A percentile compares a stretch with the other conserved stretches of the same genome.
phyloP scores from a whole-genome alignment of 495 filamentous ascomycete species.

The Glarea lozoyensis region DNA sequence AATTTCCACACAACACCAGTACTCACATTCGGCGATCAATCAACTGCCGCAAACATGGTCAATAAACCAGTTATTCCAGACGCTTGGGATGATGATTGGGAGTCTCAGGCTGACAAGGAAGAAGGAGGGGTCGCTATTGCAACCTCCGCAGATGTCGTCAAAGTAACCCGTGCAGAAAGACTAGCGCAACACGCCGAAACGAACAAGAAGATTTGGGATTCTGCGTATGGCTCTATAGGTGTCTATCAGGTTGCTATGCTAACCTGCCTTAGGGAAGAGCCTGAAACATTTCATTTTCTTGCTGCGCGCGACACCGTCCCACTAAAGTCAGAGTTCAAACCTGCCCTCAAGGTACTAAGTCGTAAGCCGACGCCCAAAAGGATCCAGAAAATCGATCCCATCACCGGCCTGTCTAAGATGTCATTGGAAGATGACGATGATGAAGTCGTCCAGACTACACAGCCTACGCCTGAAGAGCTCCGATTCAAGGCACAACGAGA shows the following conservation, averaged over 20 bases:
- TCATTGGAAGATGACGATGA: constrained; percentile 54
- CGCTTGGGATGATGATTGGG: constrained; percentile 92
- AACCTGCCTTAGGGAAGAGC: constrained; percentile 40
- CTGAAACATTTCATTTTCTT: constrained; percentile 64
- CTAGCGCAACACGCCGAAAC: constrained; percentile 71
- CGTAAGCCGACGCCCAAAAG: constrained; percentile 59
- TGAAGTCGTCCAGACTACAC: constrained; percentile 42
- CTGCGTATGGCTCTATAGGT: constrained; percentile 54
- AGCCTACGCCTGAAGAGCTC: constrained; percentile 62
- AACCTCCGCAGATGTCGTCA: constrained; percentile 29
- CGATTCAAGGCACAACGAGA: constrained; percentile 64
- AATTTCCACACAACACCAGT: no score
- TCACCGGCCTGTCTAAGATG: constrained; percentile 40
- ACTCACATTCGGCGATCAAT: no score
- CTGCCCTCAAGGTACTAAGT: constrained; percentile 70
- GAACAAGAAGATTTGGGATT: constrained; percentile 79
- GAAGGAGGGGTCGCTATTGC: constrained; percentile 26
- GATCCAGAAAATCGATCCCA: constrained; percentile 35
- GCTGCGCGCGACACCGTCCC: constrained; percentile 58
- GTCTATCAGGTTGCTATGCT: constrained; percentile 1
- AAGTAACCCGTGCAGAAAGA: constrained; percentile 63
- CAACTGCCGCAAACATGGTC: constrained; percentile 10
- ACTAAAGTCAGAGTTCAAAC: constrained; percentile 74
- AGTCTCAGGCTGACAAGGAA: constrained; percentile 55
- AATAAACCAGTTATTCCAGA: constrained; percentile 43